phyloP scores from a whole-genome alignment of 148 eudicot species.

The Camellia lanceoleosa region DNA sequence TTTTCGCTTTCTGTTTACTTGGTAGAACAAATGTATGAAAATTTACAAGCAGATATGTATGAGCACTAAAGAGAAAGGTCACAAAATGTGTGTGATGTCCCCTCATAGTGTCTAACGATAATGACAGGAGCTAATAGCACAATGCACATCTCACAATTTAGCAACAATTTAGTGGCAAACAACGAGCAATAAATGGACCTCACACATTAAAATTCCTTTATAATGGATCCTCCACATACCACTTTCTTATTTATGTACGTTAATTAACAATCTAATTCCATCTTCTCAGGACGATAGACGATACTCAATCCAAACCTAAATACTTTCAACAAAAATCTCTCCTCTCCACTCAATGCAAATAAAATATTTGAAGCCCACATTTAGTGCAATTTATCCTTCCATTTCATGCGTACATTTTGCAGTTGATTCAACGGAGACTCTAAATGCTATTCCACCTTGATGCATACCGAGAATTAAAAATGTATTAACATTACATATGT shows the following conservation, averaged over 20 bases:
- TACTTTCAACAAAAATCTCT: too few relatives aligned
- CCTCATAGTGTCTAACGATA: constrained; percentile 11
- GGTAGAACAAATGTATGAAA: not conserved
- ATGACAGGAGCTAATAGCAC: constrained; percentile 14
- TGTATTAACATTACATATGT: too few relatives aligned
- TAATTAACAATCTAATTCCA: not conserved
- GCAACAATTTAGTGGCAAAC: constrained; percentile 18
- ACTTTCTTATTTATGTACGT: not conserved
- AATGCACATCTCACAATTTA: not conserved
- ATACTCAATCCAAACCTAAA: not conserved
- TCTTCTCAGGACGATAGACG: not conserved
- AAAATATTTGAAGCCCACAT: not conserved
- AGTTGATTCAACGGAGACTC: too few relatives aligned
- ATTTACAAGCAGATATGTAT: not conserved
- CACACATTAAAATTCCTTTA: constrained; percentile 4
- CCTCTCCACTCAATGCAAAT: not conserved
- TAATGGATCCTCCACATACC: constrained; percentile 16
- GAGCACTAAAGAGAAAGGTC: not conserved
- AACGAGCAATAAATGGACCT: constrained; percentile 2
- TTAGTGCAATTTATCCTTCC: not conserved
- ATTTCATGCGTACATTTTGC: too few relatives aligned
- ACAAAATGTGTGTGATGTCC: not conserved
- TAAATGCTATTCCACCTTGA: too few relatives aligned
- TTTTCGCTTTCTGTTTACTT: not conserved
- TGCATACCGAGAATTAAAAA: too few relatives aligned